Evolutionary conservation across 352 stramenopile species (phyloP), one percentile per base, ranked within the genome.

Genomic region (Globisporangium nagaii): DNA sequence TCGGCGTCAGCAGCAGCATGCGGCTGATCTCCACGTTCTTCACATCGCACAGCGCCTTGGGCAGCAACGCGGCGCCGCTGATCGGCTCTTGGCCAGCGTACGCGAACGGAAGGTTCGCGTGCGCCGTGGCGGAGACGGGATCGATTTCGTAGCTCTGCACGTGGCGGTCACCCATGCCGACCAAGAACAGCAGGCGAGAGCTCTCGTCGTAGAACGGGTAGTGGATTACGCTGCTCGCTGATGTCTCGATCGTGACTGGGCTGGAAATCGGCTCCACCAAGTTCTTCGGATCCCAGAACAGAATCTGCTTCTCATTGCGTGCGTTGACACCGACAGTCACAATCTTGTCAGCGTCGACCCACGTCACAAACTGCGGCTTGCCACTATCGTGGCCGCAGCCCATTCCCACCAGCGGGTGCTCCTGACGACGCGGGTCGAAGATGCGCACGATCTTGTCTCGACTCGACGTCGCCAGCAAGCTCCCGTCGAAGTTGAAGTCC

Each of bases 101-200:
- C 36, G 79, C 59, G 56, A 88, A 90, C 1, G 77, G 74, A 36
- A 89, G 56, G 45, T 91, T 91, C 30, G 71, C 60, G 28, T 90
- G 65, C 27, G 79, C 74, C 5, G 55, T 69, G 15, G 68, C 53
- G 41, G 55, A 55, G 30, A 58, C 40, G 0, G 66, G 56, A 15
- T 82, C 68, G 22, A 93, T 62, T 62, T 93, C 80, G 44, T 76
- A 93, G 58, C 80, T 91, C 70, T 76, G 84, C 46, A 93, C 72
- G 34, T 87, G 72, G 11, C 80, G 78, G 35, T 71, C 81, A 42
- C 83, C 83, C 3, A 75, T 66, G 4, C 73, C 74, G 19, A 87
- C 67, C 27, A 93, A 71, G 49, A 90, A 88, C 25, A 91, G 67
- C 49, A 90, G 49, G 20, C 59, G 73, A 22, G 83, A 90, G 31